Base-by-base conservation (phyloP, 306 rosid genomes). In the Gillenia trifoliata region DNA sequence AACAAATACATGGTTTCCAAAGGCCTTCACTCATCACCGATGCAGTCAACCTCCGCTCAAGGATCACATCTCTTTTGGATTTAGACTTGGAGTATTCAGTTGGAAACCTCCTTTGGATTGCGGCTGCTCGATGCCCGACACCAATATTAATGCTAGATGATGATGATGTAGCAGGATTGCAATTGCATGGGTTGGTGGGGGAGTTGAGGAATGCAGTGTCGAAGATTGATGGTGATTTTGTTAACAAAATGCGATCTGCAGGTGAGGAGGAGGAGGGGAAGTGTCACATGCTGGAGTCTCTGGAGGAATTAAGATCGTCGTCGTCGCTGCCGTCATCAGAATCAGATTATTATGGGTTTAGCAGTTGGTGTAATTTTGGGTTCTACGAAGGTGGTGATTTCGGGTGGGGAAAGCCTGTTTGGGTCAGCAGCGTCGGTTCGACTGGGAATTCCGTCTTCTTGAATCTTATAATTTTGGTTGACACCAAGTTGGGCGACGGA, bases 321-420 rank as follows among this genome's bases (percentile, higher is more conserved):
- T 36, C 5, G 3, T 7, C 5, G 40, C 7, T 36, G 20, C 52
- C 1, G 17, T 45, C 20, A 47, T 13, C 20, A 10, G 2, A n/a
- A n/a, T 20, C 25, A 30, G 76, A 78, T 47, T 40, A 73, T 56
- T 33, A 75, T 17, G 81, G 79, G 50, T 83, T 83, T n/a, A 81
- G 82, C 57, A 86, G 90, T 66, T 84, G 86, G 88, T 76, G 86
- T 9, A 72, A 69, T 29, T 38, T 76, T 25, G 84, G 84, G 25
- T 64, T 70, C 30, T 79, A 83, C 15, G 77, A 76, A 11, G 71
- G 34, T n/a, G 74, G 47, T 26, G 84, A 83, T 55, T 80, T 80
- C 29, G 84, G 87, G 40, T 83, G 84, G 87, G 87, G 81, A 22
- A 79, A 20, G 74, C 84, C 87, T 1, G n/a, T 60, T 13, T 76